These are phyloP conservation scores for Backusella macrospora DNA, from an alignment of 192 early-diverging fungal species.

Conservation along the genomic window DNA sequence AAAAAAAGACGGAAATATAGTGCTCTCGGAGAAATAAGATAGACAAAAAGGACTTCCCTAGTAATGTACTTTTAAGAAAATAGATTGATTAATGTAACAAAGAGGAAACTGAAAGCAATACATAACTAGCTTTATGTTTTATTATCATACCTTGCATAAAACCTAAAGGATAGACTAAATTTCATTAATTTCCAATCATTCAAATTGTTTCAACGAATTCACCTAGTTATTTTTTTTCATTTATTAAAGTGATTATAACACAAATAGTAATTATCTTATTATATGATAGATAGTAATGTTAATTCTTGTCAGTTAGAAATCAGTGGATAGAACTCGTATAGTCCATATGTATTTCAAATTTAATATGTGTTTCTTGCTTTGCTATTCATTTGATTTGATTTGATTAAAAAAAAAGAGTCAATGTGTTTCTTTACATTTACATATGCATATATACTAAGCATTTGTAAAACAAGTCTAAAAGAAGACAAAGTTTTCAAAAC, in stretches of 20 bases:
- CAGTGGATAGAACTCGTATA: too few relatives aligned
- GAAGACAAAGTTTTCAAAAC: background rate
- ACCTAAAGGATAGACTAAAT: background rate
- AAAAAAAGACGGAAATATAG: slow-evolving; percentile 12
- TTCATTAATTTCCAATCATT: background rate
- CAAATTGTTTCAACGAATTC: background rate
- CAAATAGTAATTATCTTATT: too few relatives aligned
- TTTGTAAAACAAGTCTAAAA: background rate
- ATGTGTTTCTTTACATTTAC: too few relatives aligned
- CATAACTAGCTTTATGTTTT: background rate
- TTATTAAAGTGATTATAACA: background rate
- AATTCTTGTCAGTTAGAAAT: too few relatives aligned
- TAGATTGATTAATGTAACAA: background rate
- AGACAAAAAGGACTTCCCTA: background rate
- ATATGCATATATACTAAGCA: too few relatives aligned
- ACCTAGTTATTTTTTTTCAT: background rate
- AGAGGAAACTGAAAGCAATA: background rate
- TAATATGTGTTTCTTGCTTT: too few relatives aligned
- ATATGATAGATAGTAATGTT: too few relatives aligned
- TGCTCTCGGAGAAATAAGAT: slow-evolving; percentile 6
- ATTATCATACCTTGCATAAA: background rate
- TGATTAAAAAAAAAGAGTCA: too few relatives aligned
- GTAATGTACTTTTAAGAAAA: background rate
- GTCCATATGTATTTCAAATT: too few relatives aligned
- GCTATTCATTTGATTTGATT: too few relatives aligned